Evolutionary conservation across 106 monocot species (phyloP), one percentile per base, ranked within the genome.

Genomic region (Dioscorea zingiberensis): DNA sequence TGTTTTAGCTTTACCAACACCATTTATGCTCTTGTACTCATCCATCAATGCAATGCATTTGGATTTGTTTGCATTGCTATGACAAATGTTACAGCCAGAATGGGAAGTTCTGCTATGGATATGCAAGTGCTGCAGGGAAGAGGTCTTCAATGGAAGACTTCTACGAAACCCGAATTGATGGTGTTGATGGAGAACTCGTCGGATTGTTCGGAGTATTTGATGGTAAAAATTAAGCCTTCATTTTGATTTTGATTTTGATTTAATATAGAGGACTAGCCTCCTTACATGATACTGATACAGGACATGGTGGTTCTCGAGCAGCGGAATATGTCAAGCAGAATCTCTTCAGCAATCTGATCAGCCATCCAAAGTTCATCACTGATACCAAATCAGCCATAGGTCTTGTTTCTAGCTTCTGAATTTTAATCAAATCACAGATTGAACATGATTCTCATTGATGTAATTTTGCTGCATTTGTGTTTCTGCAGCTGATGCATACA

Each of bases 371-470:
- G 54, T 80, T 83, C 47, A 83, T 77, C 28, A 74, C 62, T 49
- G 87, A 87, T 74, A 87, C 80, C 55, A 87, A 83, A 46, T 87
- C 73, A 17, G 87, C 87, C 54, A 83, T 87, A 83, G 87, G 87
- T 87, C 53, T 44, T 21, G 3, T 54, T 27, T 24, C 1, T 29
- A 23, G 2, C 10, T 38, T 38, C 24, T 3, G 56, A 45, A 14
- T 18, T 56, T 32, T 24, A 3, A 12, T 47, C 2, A 22, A 13
- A 12, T 46, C 21, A 22, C 21, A 22, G 44, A 21, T 47, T 38
- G n/a, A n/a, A n/a, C 62, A 62, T 44, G 19, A 18, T 60, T 32
- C 4, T 7, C 24, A 32, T 27, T 62, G 30, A 3, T 44, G 5
- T 58, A 12, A 47, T 15, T n/a, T 9, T 59, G 1, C 46, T 54